Base-by-base conservation (phyloP, 2,329 filamentous ascomycete species). In the Cladophialophora yegresii region DNA sequence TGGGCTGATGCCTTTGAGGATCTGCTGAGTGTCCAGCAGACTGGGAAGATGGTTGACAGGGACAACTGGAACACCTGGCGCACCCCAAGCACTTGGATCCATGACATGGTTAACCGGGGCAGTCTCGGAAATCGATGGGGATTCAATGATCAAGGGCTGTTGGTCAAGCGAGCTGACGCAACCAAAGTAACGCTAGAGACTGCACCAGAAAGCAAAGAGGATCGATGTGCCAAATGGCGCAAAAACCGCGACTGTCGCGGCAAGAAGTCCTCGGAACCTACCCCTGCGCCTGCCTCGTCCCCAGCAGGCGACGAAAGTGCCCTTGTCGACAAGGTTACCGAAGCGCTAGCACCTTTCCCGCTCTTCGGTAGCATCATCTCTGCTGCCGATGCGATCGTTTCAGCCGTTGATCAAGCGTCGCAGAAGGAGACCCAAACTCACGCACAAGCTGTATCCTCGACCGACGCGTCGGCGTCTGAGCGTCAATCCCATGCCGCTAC, bases 1-100 rank as follows among this genome's bases (percentile, higher is more conserved):
- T 86, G 84, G 84, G 78, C 82, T 16, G 81, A 82, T 57, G 85
- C 85, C 0, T 87, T 85, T 68, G 84, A 87, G 69, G 85, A 88
- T 69, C 77, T 87, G 9, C 68, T 87, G 16, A 78, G 78, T 54
- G 75, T 83, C 2, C 76, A 81, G 58, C 80, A 80, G 58, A 79
- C 78, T 23, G 75, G 77, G 61, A 71, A 75, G 26, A 77, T 81
- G 75, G 71, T 80, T 7, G 76, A 79, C 47, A 72, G 66, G 28
- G 57, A 59, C 57, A 72, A 74, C 26, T 55, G 67, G 1, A 58
- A 70, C 7, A 64, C 71, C 2, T 62, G 68, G 7, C 69, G 64
- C 20, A 74, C 71, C 45, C 67, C 67, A 4, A 74, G 78, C 64
- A 70, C 72, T n/a, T 81, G 79, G 79, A 58, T 81, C 2, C 71